A percentile compares a stretch with the other conserved stretches of the same genome.
These are phyloP conservation scores for Trichoderma sp. DNA, from an alignment of 2,329 filamentous ascomycete genomes.

Conservation along the genomic window DNA sequence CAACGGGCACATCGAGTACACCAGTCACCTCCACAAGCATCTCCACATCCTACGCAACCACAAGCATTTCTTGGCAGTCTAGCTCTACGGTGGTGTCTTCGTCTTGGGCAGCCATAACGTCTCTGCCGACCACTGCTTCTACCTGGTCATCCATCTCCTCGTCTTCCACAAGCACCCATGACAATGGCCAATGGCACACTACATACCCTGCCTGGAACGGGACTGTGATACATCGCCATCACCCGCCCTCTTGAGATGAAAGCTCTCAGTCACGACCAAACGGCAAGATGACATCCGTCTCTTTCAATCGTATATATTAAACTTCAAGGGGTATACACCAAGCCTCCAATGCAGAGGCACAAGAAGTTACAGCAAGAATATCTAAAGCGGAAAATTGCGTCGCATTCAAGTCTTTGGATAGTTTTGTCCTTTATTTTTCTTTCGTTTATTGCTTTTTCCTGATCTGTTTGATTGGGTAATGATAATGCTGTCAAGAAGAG, in stretches of 20 bases:
- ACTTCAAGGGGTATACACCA: slow-evolving; percentile 15
- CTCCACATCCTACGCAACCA: not conserved
- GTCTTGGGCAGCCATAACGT: slow-evolving; percentile 24
- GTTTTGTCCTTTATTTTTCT: not conserved
- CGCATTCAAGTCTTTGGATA: not conserved
- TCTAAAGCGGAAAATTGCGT: not conserved
- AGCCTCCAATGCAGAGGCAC: not conserved
- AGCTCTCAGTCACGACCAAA: slow-evolving; percentile 2
- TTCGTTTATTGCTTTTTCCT: not conserved
- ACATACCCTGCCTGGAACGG: slow-evolving; percentile 49
- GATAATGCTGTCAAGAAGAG: slow-evolving; percentile 6
- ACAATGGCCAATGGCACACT: slow-evolving; percentile 51
- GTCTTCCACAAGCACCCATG: slow-evolving; percentile 37
- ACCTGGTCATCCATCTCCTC: slow-evolving; percentile 28
- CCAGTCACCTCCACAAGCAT: not conserved
- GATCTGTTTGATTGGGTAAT: not conserved
- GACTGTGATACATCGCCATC: slow-evolving; percentile 32
- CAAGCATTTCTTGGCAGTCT: not conserved
- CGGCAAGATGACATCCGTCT: not conserved
- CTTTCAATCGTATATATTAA: slow-evolving; percentile 22
- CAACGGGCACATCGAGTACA: not conserved
- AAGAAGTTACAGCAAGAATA: not conserved
- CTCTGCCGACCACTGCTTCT: slow-evolving; percentile 25
- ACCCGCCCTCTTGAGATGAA: not conserved
- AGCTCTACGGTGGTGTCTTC: slow-evolving; percentile 22